Conservation (phyloP, 768 basidiomycete species). For the Leccinum pellstonianum region DNA sequence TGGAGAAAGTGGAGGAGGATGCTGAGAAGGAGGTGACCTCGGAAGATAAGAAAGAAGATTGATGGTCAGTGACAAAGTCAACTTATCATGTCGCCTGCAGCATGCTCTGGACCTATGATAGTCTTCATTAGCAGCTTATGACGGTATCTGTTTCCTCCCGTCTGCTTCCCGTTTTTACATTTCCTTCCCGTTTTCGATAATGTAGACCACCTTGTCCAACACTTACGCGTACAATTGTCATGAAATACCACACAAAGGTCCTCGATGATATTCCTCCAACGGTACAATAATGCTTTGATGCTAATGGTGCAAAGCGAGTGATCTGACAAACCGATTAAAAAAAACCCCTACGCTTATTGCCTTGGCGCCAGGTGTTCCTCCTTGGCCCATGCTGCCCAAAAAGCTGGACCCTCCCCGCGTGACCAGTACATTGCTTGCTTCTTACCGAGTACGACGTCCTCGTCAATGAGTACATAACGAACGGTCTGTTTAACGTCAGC, state of each 20-base stretch:
- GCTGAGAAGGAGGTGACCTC: slow-evolving; percentile 30
- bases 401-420: slow-evolving; percentile 60
- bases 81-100: slow-evolving; percentile 5
- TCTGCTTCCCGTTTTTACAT: slow-evolving; percentile 12
- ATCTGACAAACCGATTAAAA: not conserved
- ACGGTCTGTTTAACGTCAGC: slow-evolving; percentile 51
- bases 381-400: slow-evolving; percentile 76
- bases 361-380: slow-evolving; percentile 47
- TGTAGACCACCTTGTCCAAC: slow-evolving; percentile 31
- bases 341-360: slow-evolving; percentile 9
- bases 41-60: slow-evolving; percentile 38
- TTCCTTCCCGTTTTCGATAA: slow-evolving; percentile 18
- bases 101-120: not conserved
- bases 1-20: slow-evolving; percentile 29
- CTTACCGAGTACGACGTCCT: slow-evolving; percentile 63
- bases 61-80: slow-evolving; percentile 9
- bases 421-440: slow-evolving; percentile 73
- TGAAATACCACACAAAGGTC: slow-evolving; percentile 27
- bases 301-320: not conserved
- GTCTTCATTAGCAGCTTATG: slow-evolving; percentile 11
- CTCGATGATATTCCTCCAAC: not conserved
- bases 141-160: slow-evolving; percentile 3
- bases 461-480: slow-evolving; percentile 79
- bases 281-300: not conserved
- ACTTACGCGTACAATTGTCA: slow-evolving; percentile 29